A percentile compares a stretch with the other conserved stretches of the same genome.
These are phyloP conservation scores for Dactylellina drechsleri DNA, from an alignment of 2,329 filamentous ascomycete genomes.

Conservation along the genomic window DNA sequence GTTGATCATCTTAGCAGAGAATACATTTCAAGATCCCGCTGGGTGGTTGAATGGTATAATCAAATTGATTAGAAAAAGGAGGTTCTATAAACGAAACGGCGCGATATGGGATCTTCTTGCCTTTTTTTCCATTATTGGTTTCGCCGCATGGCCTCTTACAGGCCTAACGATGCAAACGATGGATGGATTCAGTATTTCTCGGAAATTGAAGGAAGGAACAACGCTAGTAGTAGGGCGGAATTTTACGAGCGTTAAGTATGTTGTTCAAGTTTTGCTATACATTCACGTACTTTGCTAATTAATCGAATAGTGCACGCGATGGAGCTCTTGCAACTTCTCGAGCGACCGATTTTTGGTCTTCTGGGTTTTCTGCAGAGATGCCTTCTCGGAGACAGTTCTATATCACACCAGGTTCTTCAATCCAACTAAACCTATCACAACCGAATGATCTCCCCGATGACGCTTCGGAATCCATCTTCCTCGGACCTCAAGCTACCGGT, in stretches of 20 bases:
- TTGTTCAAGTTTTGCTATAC: not conserved
- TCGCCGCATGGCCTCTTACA: conserved; percentile 43
- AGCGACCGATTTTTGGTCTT: conserved; percentile 42
- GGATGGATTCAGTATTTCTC: conserved; percentile 36
- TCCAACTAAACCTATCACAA: conserved; percentile 31
- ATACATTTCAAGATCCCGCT: conserved; percentile 45
- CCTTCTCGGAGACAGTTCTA: conserved; percentile 47
- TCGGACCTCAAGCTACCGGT: conserved; percentile 29
- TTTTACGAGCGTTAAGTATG: conserved; percentile 42
- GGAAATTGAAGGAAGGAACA: conserved; percentile 8
- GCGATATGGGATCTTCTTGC: conserved; percentile 39
- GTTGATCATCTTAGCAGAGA: conserved; percentile 31
- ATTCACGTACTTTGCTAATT: conserved; percentile 5
- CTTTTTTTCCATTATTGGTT: conserved; percentile 46
- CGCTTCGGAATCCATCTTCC: conserved; percentile 45
- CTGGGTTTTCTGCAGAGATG: conserved; percentile 39
- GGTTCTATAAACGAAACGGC: conserved; percentile 34
- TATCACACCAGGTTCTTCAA: conserved; percentile 24
- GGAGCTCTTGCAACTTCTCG: conserved; percentile 27
- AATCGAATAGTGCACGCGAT: conserved; percentile 23
- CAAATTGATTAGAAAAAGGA: conserved; percentile 22
- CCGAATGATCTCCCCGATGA: conserved; percentile 36
- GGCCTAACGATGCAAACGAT: conserved; percentile 48
- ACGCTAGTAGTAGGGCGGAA: conserved; percentile 39
- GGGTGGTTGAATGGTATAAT: conserved; percentile 28